Evolutionary conservation across 192 early-diverging fungal species (phyloP).

Genomic region (Diversispora epigaea): DNA sequence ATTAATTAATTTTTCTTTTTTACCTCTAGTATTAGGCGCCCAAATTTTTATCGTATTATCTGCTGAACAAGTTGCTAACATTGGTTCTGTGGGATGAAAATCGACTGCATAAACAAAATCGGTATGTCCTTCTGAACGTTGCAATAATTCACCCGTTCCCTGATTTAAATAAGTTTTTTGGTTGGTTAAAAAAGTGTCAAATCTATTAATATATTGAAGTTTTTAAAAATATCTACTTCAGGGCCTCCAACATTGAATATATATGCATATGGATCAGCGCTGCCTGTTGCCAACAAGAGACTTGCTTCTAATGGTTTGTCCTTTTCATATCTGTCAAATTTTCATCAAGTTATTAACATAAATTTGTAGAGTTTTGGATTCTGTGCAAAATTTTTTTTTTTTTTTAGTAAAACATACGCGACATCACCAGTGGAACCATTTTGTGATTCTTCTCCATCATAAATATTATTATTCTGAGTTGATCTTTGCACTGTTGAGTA

Average conservation of each 20-base stretch:
- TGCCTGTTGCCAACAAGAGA: constrained; percentile 76
- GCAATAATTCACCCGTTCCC: constrained; percentile 60
- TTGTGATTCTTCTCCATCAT: constrained; percentile 37
- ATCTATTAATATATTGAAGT: not conserved
- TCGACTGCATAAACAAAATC: constrained; percentile 90
- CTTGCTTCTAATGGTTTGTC: constrained; percentile 52
- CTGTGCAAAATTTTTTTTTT: not conserved
- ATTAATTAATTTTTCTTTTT: constrained; percentile 36
- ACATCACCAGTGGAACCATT: constrained; percentile 29
- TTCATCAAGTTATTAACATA: too few relatives aligned
- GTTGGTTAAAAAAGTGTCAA: not conserved
- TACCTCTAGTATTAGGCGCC: constrained; percentile 50
- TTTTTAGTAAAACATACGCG: not conserved
- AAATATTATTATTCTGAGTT: constrained; percentile 45
- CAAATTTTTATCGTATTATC: constrained; percentile 81
- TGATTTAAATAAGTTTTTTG: constrained; percentile 21
- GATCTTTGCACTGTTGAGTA: not conserved
- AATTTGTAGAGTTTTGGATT: not conserved
- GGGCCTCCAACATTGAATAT: constrained; percentile 62
- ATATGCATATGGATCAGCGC: constrained; percentile 81
- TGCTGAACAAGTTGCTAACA: constrained; percentile 80
- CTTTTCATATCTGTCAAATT: constrained; percentile 39
- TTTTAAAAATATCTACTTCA: constrained; percentile 37
- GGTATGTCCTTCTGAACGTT: constrained; percentile 88
- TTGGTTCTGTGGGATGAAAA: constrained; percentile 86